These are phyloP conservation scores for Xylariaceae sp. DNA, from an alignment of 2,329 filamentous ascomycete genomes.

Conservation along the genomic window DNA sequence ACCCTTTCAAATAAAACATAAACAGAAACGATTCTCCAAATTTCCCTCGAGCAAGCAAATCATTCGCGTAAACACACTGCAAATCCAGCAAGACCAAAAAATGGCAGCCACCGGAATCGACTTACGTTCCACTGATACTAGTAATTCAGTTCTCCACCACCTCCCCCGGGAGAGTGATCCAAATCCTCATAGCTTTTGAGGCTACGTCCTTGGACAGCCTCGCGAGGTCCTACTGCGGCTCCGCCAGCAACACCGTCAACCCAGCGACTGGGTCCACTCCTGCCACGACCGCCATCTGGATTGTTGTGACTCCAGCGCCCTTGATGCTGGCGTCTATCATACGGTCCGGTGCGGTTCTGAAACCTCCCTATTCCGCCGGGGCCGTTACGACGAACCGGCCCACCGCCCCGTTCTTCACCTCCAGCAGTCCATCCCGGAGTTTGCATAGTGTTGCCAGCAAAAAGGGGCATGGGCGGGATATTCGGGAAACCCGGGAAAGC, in stretches of 20 bases:
- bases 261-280: conserved; percentile 54
- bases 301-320: conserved; percentile 45
- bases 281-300: conserved; percentile 47
- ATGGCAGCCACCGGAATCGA: neutral
- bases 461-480: conserved; percentile 47
- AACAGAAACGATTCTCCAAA: neutral
- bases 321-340: conserved; percentile 61
- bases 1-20: neutral
- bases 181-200: conserved; percentile 97
- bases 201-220: conserved; percentile 87
- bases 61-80: neutral
- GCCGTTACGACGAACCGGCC: conserved; percentile 64
- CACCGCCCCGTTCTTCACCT: conserved; percentile 51
- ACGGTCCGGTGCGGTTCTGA: conserved; percentile 63
- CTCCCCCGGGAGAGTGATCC: conserved; percentile 72
- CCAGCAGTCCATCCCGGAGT: conserved; percentile 45
- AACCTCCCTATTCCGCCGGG: conserved; percentile 48
- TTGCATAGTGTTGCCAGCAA: conserved; percentile 39
- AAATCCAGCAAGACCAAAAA: conserved; percentile 1
- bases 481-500: conserved; percentile 54
- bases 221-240: conserved; percentile 74
- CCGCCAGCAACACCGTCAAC: conserved; percentile 70
- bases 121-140: conserved; percentile 34
- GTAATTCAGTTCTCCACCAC: conserved; percentile 85
- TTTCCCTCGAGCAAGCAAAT: neutral